Evolutionary conservation across 805 yeast genomes (phyloP).

Genomic region (Candida tallmaniae): DNA sequence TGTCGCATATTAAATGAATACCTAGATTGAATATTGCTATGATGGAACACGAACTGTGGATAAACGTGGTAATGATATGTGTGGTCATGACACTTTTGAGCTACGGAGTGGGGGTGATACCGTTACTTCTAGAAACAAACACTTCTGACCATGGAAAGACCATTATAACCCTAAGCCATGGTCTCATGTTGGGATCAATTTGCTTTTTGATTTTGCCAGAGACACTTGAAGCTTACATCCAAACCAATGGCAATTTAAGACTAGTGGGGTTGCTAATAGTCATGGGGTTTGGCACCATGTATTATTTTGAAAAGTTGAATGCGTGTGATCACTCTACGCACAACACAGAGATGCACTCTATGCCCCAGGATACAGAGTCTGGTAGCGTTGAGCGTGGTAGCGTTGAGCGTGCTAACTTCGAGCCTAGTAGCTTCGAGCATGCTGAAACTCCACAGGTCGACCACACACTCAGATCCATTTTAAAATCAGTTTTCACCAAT

Average conservation of each 20-base stretch:
- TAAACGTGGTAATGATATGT: constrained; percentile 9
- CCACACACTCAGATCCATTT: not conserved
- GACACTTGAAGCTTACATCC: constrained; percentile 9
- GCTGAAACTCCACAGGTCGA: not conserved
- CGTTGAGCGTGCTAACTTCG: too few species aligned
- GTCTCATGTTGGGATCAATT: constrained; percentile 13
- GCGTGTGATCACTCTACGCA: too few species aligned
- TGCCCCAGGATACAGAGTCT: not conserved
- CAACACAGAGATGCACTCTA: too few species aligned
- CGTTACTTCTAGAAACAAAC: constrained; percentile 10
- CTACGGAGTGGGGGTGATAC: constrained; percentile 13
- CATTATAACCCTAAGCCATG: constrained; percentile 8
- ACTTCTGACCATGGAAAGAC: constrained; percentile 4
- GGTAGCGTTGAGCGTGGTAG: too few species aligned
- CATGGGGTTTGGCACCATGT: constrained; percentile 8
- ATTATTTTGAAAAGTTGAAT: constrained; percentile 4
- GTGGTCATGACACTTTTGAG: constrained; percentile 9
- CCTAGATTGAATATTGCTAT: too few species aligned
- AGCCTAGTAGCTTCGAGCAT: not conserved
- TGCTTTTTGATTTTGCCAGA: constrained; percentile 14
- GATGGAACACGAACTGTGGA: constrained; percentile 4
- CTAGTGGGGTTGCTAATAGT: constrained; percentile 11
- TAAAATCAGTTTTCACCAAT: constrained; percentile 12
- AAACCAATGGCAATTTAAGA: constrained; percentile 4
- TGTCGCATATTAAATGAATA: too few species aligned